Conservation (phyloP, 1,284 basidiomycete genomes). For the Sanghuangporus baumii region DNA sequence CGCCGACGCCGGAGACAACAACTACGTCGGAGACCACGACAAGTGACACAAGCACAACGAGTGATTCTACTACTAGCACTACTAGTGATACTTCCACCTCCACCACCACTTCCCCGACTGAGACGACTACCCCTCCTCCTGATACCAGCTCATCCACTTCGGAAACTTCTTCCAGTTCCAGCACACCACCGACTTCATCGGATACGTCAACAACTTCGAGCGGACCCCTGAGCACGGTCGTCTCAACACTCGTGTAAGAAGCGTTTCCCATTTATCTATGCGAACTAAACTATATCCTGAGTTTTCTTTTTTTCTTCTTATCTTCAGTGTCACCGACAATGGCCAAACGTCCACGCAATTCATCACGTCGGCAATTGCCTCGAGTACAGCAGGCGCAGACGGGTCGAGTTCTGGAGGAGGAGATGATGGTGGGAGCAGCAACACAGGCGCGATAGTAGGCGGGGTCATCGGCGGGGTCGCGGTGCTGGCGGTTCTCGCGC, state of each 20-base stretch:
- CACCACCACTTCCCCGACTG: neutral
- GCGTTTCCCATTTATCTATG: neutral
- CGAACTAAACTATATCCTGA: too few species aligned
- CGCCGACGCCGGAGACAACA: neutral
- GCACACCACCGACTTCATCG: neutral
- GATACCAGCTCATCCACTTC: neutral
- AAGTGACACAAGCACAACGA: neutral
- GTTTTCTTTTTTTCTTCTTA: too few species aligned
- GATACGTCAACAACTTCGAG: neutral
- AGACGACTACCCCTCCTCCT: neutral
- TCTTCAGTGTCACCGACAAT: slow-evolving; percentile 4
- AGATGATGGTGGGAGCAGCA: neutral
- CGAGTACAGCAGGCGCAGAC: neutral
- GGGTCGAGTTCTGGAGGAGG: neutral
- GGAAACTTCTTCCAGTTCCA: neutral
- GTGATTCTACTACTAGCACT: neutral
- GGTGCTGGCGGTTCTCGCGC: slow-evolving; percentile 18
- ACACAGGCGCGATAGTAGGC: slow-evolving; percentile 26
- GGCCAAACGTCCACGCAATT: slow-evolving; percentile 10
- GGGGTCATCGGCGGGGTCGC: slow-evolving; percentile 27
- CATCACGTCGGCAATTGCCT: neutral
- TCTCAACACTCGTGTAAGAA: slow-evolving; percentile 15
- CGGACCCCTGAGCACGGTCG: neutral
- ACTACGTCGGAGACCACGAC: neutral
- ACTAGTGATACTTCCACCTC: neutral